Conservation (phyloP, 2,329 filamentous ascomycete species). For the Epichloe sp. region DNA sequence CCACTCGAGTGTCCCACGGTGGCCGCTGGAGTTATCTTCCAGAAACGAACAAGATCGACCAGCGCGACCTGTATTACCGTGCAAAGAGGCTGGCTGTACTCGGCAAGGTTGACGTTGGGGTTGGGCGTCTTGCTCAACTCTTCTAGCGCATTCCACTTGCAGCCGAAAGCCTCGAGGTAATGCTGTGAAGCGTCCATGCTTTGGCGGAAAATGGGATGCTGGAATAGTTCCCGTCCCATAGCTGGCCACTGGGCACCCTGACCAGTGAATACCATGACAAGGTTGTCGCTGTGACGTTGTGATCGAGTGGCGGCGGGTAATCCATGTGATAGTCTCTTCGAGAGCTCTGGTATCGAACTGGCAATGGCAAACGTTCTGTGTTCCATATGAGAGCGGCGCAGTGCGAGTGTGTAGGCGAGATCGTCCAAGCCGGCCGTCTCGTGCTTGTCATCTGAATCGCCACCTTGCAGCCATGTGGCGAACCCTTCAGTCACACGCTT, state of each 20-base stretch:
- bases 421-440: neutral
- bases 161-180: neutral
- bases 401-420: neutral
- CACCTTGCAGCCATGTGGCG: neutral
- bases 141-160: neutral
- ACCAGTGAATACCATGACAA: constrained; percentile 14
- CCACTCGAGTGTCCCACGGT: constrained; percentile 20
- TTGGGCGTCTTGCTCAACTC: neutral
- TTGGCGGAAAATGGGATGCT: neutral
- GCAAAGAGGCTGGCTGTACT: constrained; percentile 18
- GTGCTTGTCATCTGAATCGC: neutral
- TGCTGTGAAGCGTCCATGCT: neutral
- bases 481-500: neutral
- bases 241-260: constrained; percentile 21
- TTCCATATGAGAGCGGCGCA: too few species aligned
- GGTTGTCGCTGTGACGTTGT: too few species aligned
- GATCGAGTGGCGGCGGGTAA: too few species aligned
- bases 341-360: too few species aligned
- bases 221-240: neutral
- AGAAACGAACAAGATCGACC: constrained; percentile 15
- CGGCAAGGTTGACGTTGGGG: constrained; percentile 2
- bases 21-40: constrained; percentile 12
- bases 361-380: too few species aligned
- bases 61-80: constrained; percentile 26
- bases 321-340: too few species aligned